These are phyloP conservation scores for Trichoderma orchidacearum DNA, from an alignment of 495 filamentous ascomycete genomes.

Conservation along the genomic window DNA sequence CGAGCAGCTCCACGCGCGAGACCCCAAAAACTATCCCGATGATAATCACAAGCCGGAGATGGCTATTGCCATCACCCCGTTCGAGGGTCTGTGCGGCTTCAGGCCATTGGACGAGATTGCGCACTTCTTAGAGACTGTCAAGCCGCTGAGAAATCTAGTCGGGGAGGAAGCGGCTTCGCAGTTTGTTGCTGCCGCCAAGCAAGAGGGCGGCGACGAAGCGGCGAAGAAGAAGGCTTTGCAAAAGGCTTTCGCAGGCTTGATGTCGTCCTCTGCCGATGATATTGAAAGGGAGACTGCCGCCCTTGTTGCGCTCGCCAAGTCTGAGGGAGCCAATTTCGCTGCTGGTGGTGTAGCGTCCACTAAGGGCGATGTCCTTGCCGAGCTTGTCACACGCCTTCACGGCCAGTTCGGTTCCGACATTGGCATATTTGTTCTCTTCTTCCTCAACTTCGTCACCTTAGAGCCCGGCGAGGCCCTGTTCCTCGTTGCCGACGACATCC, in stretches of 20 bases:
- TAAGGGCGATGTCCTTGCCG: slow-evolving; percentile 54
- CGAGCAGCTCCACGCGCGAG: slow-evolving; percentile 69
- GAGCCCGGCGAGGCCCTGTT: slow-evolving; percentile 89
- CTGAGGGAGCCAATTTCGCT: slow-evolving; percentile 46
- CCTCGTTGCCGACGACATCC: slow-evolving; percentile 88
- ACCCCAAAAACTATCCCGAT: slow-evolving; percentile 93
- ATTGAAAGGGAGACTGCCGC: slow-evolving; percentile 49
- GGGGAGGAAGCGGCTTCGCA: slow-evolving; percentile 52
- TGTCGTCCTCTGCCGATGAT: slow-evolving; percentile 56
- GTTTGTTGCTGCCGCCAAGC: slow-evolving; percentile 56
- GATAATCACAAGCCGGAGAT: slow-evolving; percentile 99
- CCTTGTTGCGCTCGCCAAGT: slow-evolving; percentile 58
- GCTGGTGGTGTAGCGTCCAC: slow-evolving; percentile 45
- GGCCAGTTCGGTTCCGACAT: slow-evolving; percentile 31
- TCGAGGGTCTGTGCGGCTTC: slow-evolving; percentile 94
- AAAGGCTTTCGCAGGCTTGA: slow-evolving; percentile 57
- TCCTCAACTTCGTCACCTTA: slow-evolving; percentile 38
- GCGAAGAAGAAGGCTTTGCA: slow-evolving; percentile 73
- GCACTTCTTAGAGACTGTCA: slow-evolving; percentile 67
- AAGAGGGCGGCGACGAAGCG: slow-evolving; percentile 39
- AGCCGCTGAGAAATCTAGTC: slow-evolving; percentile 61
- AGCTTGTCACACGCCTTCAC: slow-evolving; percentile 63
- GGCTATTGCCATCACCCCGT: slow-evolving; percentile 92
- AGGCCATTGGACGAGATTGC: slow-evolving; percentile 73
- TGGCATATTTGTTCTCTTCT: slow-evolving; percentile 32